phyloP scores from a whole-genome alignment of 257 asterid genomes.

The Fraxinus cuspidata region DNA sequence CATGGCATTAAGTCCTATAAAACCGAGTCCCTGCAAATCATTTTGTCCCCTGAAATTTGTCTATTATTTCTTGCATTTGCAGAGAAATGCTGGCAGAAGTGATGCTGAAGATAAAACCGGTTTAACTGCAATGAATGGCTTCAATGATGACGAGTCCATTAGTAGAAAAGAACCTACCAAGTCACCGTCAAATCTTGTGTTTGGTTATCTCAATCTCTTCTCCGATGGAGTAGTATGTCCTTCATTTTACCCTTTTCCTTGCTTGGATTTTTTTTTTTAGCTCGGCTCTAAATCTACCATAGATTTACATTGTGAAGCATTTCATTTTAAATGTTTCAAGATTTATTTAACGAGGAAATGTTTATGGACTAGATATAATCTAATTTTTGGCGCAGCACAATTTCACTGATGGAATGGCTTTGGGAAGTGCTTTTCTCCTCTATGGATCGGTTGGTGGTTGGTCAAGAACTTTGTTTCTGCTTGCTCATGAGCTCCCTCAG shows the following conservation, averaged over 20 bases:
- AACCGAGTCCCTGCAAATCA: background rate
- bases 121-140: slow-evolving; percentile 32
- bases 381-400: slow-evolving; percentile 68
- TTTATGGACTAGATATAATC: slow-evolving; percentile 14
- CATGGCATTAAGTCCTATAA: background rate
- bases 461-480: slow-evolving; percentile 95
- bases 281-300: slow-evolving; percentile 11
- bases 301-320: slow-evolving; percentile 6
- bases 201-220: slow-evolving; percentile 94
- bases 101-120: slow-evolving; percentile 41
- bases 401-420: slow-evolving; percentile 98
- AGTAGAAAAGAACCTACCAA: slow-evolving; percentile 43
- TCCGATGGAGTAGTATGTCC: slow-evolving; percentile 95
- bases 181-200: slow-evolving; percentile 76
- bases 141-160: slow-evolving; percentile 32
- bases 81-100: slow-evolving; percentile 56
- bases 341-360: slow-evolving; percentile 21
- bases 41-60: slow-evolving; percentile 12
- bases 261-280: slow-evolving; percentile 8
- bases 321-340: slow-evolving; percentile 10
- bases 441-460: slow-evolving; percentile 99
- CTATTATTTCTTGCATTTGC: slow-evolving; percentile 32
- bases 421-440: slow-evolving; percentile 98
- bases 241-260: slow-evolving; percentile 6
- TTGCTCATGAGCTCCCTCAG: slow-evolving; percentile 99